Base-by-base conservation (phyloP, 805 yeast species). In the Priceomyces castillae region DNA sequence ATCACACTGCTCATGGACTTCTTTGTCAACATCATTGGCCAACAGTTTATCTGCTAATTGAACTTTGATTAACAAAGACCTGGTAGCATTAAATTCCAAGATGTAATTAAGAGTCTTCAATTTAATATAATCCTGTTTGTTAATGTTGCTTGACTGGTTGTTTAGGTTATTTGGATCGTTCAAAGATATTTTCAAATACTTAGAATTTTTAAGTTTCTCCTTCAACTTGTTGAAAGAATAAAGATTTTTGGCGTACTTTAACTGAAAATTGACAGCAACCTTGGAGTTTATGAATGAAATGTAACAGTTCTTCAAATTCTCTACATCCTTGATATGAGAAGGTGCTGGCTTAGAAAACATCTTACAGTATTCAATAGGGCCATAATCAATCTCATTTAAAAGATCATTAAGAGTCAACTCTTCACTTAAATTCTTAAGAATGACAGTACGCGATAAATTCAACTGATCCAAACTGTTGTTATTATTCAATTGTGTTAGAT, bases 351-450 rank as follows among this genome's bases (percentile, higher is more conserved):
- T 61, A 14, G 64, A 53, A 44, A 69, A 58, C 44, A 77, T 56
- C 42, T 73, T 71, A 47, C 80, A 71, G 51, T 77, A 77, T 57
- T 84, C 90, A 28, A 84, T 71, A 0, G 87, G 85, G 3, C 86
- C 87, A 55, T 58, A 71, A 34, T 76, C 77, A 7, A 82, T 68
- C 25, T 65, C 59, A 37, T 77, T 71, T 34, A 80, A 57, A 14
- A 77, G 57, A 16, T 67, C 63, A 10, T 55, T 50, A 23, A 69
- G 46, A 1, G 60, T 39, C 19, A 69, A 42, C 15, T 52, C 52
- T 7, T 52, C 49, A 31, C 51, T 44, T 23, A 71, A 46, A 46
- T 68, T 61, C 37, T 53, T 58, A 18, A 71, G 42, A 22, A 67
- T 54, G 6, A 71, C 57, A 2, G 74, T 69, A 28, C 76, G 51